A percentile compares a stretch with the other conserved stretches of the same genome.
These are phyloP conservation scores for Usnea hakonensis DNA, from an alignment of 495 filamentous ascomycete species.

Conservation along the genomic window DNA sequence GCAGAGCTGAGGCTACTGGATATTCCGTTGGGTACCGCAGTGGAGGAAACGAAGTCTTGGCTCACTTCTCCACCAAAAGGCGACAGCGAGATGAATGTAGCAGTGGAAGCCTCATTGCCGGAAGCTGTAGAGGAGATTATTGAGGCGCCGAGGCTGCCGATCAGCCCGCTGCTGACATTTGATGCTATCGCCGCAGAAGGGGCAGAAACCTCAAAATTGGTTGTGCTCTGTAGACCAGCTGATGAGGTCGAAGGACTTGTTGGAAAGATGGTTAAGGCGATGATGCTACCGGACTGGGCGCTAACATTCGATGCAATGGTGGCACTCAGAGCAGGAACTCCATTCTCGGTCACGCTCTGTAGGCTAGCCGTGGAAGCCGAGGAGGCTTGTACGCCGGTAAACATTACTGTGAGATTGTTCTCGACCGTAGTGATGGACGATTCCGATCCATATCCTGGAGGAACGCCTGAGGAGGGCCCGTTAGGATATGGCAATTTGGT, in stretches of 20 bases:
- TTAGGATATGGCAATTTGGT: slow-evolving; percentile 11
- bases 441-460: slow-evolving; percentile 23
- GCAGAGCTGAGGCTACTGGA: background rate
- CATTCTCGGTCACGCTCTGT: background rate
- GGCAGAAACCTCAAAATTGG: background rate
- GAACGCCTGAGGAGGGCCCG: slow-evolving; percentile 15
- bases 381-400: background rate
- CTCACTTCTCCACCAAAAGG: background rate
- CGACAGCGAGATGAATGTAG: background rate
- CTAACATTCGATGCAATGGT: background rate
- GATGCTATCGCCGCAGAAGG: background rate
- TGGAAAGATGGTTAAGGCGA: no score
- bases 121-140: background rate
- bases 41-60: background rate
- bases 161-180: background rate
- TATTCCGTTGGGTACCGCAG: background rate
- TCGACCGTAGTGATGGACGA: background rate
- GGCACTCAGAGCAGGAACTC: background rate
- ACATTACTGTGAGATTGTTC: background rate
- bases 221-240: background rate
- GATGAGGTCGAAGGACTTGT: background rate
- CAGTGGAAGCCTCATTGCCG: background rate
- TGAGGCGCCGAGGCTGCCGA: background rate
- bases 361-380: background rate
- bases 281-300: background rate